Percentiles rank a stretch among this genome's conserved stretches.
These are phyloP conservation scores for Acer negundo DNA, from an alignment of 345 rosid genomes.

Conservation along the genomic window DNA sequence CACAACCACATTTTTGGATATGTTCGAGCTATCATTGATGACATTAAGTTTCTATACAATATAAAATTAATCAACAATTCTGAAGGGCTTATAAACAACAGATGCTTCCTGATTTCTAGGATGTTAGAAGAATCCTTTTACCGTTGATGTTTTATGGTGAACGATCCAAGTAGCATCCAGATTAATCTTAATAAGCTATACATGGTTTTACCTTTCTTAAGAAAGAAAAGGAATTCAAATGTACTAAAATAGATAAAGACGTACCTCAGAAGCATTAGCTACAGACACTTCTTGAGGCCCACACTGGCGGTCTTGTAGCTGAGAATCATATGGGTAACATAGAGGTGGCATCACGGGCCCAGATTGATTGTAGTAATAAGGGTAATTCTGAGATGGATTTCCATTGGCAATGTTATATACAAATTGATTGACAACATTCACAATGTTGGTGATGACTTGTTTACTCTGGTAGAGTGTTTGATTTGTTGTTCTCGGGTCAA, in stretches of 20 bases:
- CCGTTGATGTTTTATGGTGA: neutral
- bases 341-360: constrained; percentile 91
- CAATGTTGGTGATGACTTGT: constrained; percentile 82
- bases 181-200: neutral
- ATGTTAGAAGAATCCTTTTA: neutral
- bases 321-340: constrained; percentile 75
- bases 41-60: no score
- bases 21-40: no score
- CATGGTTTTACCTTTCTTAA: neutral
- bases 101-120: no score
- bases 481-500: constrained; percentile 86
- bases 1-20: neutral
- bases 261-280: constrained; percentile 80
- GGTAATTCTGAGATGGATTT: constrained; percentile 60
- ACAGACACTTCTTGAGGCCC: constrained; percentile 66
- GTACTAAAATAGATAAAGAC: constrained; percentile 10
- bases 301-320: constrained; percentile 63
- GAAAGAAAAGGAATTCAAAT: neutral
- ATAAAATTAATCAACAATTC: no score
- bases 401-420: constrained; percentile 76
- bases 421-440: constrained; percentile 74
- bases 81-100: no score
- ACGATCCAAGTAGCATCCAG: neutral
- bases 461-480: constrained; percentile 86
- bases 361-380: constrained; percentile 69